Conservation (phyloP, 2,329 filamentous ascomycete species). For the Calonectria honghensis region DNA sequence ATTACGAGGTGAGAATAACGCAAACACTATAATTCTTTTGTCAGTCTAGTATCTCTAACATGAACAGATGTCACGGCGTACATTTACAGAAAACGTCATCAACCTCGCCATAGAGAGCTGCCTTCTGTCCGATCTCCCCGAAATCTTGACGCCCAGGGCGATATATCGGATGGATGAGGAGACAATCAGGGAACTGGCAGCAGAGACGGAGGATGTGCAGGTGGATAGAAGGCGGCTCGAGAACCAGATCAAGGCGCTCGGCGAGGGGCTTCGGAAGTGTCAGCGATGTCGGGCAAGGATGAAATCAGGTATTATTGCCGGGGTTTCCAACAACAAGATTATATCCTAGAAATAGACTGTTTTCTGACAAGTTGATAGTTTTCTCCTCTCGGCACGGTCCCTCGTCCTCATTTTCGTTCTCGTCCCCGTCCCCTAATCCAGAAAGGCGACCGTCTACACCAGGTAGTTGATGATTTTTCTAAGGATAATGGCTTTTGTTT, state of each 20-base stretch:
- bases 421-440: conserved; percentile 3
- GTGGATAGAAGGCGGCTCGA: conserved; percentile 37
- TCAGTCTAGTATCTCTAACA: conserved; percentile 10
- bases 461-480: conserved; percentile 2
- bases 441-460: conserved; percentile 1
- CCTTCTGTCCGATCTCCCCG: conserved; percentile 64
- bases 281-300: conserved; percentile 41
- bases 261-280: conserved; percentile 40
- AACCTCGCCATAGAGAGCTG: conserved; percentile 70
- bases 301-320: conserved; percentile 38
- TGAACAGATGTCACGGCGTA: conserved; percentile 61
- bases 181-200: conserved; percentile 37
- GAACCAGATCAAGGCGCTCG: conserved; percentile 36
- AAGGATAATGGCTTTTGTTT: background rate
- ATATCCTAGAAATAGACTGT: conserved; percentile 24
- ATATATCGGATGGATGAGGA: conserved; percentile 52
- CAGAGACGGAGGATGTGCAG: conserved; percentile 36
- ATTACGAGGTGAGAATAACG: conserved; percentile 63
- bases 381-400: conserved; percentile 11
- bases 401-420: background rate
- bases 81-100: conserved; percentile 69
- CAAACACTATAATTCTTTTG: background rate
- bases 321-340: conserved; percentile 16
- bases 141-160: conserved; percentile 62
- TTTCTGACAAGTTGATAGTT: conserved; percentile 21